Percentiles rank a stretch among this genome's conserved stretches.
phyloP scores from a whole-genome alignment of 371 early-diverging fungal genomes.

The Actinomortierella ambigua region DNA sequence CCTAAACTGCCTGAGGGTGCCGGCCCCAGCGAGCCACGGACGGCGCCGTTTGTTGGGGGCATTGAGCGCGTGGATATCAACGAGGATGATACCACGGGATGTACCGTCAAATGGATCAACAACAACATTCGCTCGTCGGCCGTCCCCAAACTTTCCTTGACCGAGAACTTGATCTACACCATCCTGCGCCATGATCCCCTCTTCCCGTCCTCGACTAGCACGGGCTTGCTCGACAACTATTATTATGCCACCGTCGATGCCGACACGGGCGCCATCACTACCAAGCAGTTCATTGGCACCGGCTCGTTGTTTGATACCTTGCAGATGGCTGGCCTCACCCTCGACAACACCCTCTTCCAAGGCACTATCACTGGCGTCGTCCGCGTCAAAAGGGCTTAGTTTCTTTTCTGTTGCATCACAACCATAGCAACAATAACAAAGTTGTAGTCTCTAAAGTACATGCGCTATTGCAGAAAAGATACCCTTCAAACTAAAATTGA shows the following conservation, averaged over 20 bases:
- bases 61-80: slow-evolving; percentile 13
- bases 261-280: slow-evolving; percentile 7
- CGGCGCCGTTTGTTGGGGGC: slow-evolving; percentile 13
- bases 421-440: too few species aligned
- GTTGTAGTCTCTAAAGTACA: too few species aligned
- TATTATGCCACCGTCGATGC: slow-evolving; percentile 9
- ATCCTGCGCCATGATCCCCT: slow-evolving; percentile 10
- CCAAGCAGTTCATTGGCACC: slow-evolving; percentile 8
- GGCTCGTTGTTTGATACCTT: slow-evolving; percentile 13
- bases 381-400: slow-evolving; percentile 9
- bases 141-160: slow-evolving; percentile 11
- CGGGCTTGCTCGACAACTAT: slow-evolving; percentile 12
- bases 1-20: slow-evolving; percentile 8
- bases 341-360: slow-evolving; percentile 3
- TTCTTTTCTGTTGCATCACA: too few species aligned
- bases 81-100: slow-evolving; percentile 9
- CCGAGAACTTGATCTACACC: slow-evolving; percentile 13
- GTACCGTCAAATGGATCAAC: slow-evolving; percentile 11
- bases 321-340: slow-evolving; percentile 14
- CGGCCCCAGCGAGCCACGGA: slow-evolving; percentile 7
- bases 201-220: slow-evolving; percentile 7
- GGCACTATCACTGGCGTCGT: slow-evolving; percentile 14
- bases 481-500: too few species aligned
- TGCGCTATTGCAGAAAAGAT: too few species aligned
- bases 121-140: slow-evolving; percentile 13